Conservation (phyloP, 208 protist genomes). For the Leishmania arabica region DNA sequence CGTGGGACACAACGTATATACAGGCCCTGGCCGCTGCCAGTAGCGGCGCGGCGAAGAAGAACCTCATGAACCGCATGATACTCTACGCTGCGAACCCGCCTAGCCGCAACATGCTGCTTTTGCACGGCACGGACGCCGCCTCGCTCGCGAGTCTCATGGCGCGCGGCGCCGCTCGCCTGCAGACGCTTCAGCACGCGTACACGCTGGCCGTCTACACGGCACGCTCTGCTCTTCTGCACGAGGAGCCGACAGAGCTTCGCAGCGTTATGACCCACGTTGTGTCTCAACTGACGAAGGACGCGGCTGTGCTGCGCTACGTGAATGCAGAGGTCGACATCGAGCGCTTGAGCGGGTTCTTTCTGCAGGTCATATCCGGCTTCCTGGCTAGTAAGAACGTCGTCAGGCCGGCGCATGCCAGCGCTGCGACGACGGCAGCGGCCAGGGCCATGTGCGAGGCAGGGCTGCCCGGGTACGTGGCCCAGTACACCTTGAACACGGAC, state of each 20-base stretch:
- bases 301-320: slow-evolving; percentile 59
- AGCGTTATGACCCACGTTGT: slow-evolving; percentile 63
- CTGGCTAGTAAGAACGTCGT: background rate
- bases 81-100: slow-evolving; percentile 79
- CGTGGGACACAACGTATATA: slow-evolving; percentile 22
- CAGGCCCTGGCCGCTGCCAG: slow-evolving; percentile 20
- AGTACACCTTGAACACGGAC: slow-evolving; percentile 9
- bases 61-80: slow-evolving; percentile 63
- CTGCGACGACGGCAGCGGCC: background rate
- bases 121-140: slow-evolving; percentile 44
- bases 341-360: slow-evolving; percentile 55
- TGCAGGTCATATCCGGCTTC: slow-evolving; percentile 43
- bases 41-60: slow-evolving; percentile 42
- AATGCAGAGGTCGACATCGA: slow-evolving; percentile 61
- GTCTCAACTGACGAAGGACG: slow-evolving; percentile 60
- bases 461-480: slow-evolving; percentile 19
- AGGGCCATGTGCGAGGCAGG: slow-evolving; percentile 14
- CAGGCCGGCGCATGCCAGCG: background rate
- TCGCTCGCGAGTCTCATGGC: slow-evolving; percentile 51
- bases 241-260: slow-evolving; percentile 75
- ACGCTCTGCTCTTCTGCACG: slow-evolving; percentile 32
- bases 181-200: slow-evolving; percentile 38
- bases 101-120: slow-evolving; percentile 68
- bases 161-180: slow-evolving; percentile 30
- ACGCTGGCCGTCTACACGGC: slow-evolving; percentile 62